Base-by-base conservation (phyloP, 1,284 basidiomycete genomes). In the Cryptococcus floricola region DNA sequence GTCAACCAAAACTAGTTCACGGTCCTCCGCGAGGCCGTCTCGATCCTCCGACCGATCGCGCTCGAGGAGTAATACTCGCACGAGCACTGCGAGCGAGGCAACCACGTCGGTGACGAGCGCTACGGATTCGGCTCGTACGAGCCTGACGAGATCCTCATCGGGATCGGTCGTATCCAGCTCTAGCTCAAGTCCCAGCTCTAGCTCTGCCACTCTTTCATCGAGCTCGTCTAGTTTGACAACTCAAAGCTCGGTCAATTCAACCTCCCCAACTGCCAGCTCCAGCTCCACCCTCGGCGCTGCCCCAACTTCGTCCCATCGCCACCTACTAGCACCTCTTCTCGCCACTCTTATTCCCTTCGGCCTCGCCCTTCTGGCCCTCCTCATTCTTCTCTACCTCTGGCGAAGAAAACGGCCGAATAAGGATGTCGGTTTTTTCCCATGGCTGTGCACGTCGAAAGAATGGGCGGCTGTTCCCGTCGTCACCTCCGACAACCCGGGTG, bases 271-370 rank as follows among this genome's bases (percentile, higher is more conserved):
- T n/a, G 37, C 52, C 39, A 50, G 9, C 13, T 34, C 50, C 2
- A 42, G 34, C 37, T 23, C 27, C 14, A 12, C 27, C 5, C 31
- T 48, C 43, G 45, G 42, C 31, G 13, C 19, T 18, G 16, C 41
- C 16, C 31, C 23, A 10, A n/a, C 14, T 5, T 31, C 37, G n/a
- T 43, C 31, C 14, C n/a, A 23, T 16, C 14, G 39, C 8, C 52
- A 55, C 25, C 50, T 61, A 8, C 45, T 61, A 6, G 45, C 45
- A 19, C 52, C 51, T 4, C 39, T 61, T 16, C 54, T 58, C 2
- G 57, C 48, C 18, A 50, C 48, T 5, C 54, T 58, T 6, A 39
- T 58, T 4, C 60, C 60, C 12, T 34, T 61, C 2, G 52, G 23
- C 12, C 19, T 57, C 23, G 41, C 52, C 5, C 38, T 58, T 16